Conservation (phyloP, 768 basidiomycete genomes). For the Pleurotus tuoliensis region DNA sequence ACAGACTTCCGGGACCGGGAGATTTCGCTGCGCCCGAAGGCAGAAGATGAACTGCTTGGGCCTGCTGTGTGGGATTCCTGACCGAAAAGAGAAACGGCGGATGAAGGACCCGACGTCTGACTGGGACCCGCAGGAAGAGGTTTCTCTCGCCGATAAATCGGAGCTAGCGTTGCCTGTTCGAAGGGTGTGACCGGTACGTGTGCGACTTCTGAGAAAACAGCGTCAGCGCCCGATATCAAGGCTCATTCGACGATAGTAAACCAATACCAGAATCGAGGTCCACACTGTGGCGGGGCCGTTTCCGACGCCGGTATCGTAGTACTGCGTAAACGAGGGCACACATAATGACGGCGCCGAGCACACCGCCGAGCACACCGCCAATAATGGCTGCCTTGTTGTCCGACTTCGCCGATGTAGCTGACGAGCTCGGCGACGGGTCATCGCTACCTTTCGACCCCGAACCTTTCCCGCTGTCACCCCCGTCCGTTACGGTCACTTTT, state of each 20-base stretch:
- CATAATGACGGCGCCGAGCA: not conserved
- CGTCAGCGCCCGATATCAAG: not conserved
- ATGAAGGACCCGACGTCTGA: not conserved
- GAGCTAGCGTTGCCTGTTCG: not conserved
- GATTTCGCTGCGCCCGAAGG: too few species aligned
- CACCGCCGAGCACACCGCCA: not conserved
- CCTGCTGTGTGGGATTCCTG: not conserved
- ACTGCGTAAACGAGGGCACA: not conserved
- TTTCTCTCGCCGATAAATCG: not conserved
- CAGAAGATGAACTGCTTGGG: not conserved
- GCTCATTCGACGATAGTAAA: not conserved
- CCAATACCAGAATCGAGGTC: not conserved
- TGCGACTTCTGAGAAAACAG: not conserved
- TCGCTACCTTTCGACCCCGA: not conserved
- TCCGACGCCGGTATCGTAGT: not conserved
- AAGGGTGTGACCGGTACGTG: not conserved
- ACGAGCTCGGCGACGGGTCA: not conserved
- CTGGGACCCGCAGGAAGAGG: not conserved
- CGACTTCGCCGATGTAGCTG: not conserved
- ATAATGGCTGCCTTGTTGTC: constrained; percentile 1
- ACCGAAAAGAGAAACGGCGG: not conserved
- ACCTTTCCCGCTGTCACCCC: not conserved
- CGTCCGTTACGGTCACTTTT: not conserved
- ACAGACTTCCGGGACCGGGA: too few species aligned
- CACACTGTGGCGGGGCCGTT: not conserved